Evolutionary conservation across 1,139 yeast genomes (phyloP).

Genomic region (Yamadazyma membranifaciens): DNA sequence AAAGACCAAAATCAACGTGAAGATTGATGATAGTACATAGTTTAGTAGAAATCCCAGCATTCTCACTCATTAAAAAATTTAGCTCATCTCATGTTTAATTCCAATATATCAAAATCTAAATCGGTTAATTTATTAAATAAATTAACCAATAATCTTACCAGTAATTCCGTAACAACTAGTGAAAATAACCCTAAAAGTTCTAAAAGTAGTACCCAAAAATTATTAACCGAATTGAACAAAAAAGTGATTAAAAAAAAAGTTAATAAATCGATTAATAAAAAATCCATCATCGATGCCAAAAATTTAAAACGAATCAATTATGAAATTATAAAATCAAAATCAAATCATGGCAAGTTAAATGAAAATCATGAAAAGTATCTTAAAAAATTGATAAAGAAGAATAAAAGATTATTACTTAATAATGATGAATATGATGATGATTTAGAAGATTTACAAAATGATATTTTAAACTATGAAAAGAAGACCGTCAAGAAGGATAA

Average conservation of each 20-base stretch:
- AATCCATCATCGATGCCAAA: conserved; percentile 33
- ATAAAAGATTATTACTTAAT: conserved; percentile 26
- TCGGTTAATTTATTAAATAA: conserved; percentile 29
- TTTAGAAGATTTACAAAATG: conserved; percentile 11
- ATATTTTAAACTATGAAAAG: conserved; percentile 14
- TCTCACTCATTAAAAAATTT: no score
- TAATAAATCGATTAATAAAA: conserved; percentile 25
- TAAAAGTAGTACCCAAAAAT: conserved; percentile 29
- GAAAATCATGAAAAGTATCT: conserved; percentile 47
- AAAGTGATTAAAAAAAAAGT: conserved; percentile 25
- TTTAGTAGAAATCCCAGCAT: no score
- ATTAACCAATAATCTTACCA: conserved; percentile 5
- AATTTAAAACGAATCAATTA: conserved; percentile 52
- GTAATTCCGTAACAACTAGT: background rate
- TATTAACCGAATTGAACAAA: conserved; percentile 33
- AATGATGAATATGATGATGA: conserved; percentile 11
- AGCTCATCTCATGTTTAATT: conserved; percentile 20
- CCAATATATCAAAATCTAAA: conserved; percentile 30
- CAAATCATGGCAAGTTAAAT: conserved; percentile 26
- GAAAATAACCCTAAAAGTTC: background rate
- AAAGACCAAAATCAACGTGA: no score
- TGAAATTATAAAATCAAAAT: conserved; percentile 37
- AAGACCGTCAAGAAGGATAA: conserved; percentile 28
- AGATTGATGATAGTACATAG: no score
- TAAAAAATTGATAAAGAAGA: conserved; percentile 47